A percentile compares a stretch with the other conserved stretches of the same genome.
Evolutionary conservation across 2,329 filamentous ascomycete species (phyloP).

Genomic region (Pezicula carpinea): DNA sequence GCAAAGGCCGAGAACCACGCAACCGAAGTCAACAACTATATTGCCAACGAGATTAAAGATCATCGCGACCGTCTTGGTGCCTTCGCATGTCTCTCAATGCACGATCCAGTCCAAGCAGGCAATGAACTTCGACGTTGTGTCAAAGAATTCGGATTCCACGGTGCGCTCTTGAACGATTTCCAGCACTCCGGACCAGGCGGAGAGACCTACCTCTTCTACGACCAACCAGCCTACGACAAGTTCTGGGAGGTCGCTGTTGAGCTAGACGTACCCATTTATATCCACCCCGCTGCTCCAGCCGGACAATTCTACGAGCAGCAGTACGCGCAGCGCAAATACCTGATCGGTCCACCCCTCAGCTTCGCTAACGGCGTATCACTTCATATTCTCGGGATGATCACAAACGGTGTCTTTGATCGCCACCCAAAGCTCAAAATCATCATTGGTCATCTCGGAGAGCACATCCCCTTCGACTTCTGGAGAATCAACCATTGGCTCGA

Average conservation of each 20-base stretch:
- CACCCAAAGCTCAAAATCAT: constrained; percentile 41
- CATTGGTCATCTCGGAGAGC: constrained; percentile 44
- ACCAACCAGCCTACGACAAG: constrained; percentile 52
- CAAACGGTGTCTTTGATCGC: constrained; percentile 45
- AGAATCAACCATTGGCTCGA: constrained; percentile 52
- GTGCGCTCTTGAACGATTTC: constrained; percentile 56
- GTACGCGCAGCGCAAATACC: constrained; percentile 53
- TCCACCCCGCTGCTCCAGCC: constrained; percentile 54
- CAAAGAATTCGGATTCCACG: constrained; percentile 54
- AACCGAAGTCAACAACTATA: constrained; percentile 30
- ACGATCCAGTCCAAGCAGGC: constrained; percentile 45
- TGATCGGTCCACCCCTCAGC: constrained; percentile 53
- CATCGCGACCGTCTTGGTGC: constrained; percentile 37
- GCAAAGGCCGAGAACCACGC: constrained; percentile 37
- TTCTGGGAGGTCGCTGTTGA: constrained; percentile 57
- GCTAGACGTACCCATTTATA: constrained; percentile 59
- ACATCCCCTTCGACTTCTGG: constrained; percentile 45
- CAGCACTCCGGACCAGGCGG: constrained; percentile 55
- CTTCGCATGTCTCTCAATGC: constrained; percentile 48
- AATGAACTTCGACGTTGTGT: constrained; percentile 48
- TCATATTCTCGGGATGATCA: constrained; percentile 49
- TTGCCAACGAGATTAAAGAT: constrained; percentile 18
- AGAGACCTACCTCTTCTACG: constrained; percentile 61
- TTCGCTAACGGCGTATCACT: constrained; percentile 56
- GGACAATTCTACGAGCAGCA: constrained; percentile 54